Conservation (phyloP, 192 early-diverging fungal genomes). For the Spizellomyces sp. region DNA sequence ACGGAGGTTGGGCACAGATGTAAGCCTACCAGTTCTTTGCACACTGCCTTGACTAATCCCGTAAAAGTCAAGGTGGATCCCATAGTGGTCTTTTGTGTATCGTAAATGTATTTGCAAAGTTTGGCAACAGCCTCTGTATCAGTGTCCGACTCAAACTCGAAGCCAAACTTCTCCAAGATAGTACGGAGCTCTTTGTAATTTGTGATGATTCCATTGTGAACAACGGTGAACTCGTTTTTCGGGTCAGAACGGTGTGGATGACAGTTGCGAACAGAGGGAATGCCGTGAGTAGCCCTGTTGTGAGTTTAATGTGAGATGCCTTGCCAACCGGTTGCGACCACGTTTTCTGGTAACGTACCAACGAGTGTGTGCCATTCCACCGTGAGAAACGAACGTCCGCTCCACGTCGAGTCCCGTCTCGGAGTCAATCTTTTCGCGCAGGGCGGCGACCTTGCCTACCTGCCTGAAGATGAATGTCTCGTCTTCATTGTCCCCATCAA, state of each 20-base stretch:
- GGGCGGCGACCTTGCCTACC: constrained; percentile 58
- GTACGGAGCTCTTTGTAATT: constrained; percentile 63
- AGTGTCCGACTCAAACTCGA: constrained; percentile 82
- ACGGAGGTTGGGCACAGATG: background rate
- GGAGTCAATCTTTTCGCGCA: constrained; percentile 52
- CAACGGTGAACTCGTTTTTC: constrained; percentile 63
- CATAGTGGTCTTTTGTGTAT: constrained; percentile 53
- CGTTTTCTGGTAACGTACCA: constrained; percentile 35
- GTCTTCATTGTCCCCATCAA: constrained; percentile 70
- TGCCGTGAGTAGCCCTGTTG: constrained; percentile 65
- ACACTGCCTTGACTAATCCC: constrained; percentile 58
- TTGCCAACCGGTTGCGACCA: no score
- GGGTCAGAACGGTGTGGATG: constrained; percentile 68
- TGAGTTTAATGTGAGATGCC: background rate
- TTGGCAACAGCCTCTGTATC: constrained; percentile 68
- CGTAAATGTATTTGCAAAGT: constrained; percentile 66
- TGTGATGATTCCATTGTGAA: constrained; percentile 72
- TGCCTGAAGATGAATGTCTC: constrained; percentile 50
- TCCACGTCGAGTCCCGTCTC: constrained; percentile 62
- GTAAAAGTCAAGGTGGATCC: constrained; percentile 52
- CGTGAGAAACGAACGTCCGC: constrained; percentile 46
- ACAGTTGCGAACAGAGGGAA: constrained; percentile 59
- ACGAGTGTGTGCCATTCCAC: constrained; percentile 67
- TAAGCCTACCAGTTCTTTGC: constrained; percentile 56
- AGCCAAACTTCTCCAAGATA: constrained; percentile 69